A percentile compares a stretch with the other conserved stretches of the same genome.
Evolutionary conservation across 2,329 filamentous ascomycete species (phyloP).

Genomic region (Beauveria medogensis): DNA sequence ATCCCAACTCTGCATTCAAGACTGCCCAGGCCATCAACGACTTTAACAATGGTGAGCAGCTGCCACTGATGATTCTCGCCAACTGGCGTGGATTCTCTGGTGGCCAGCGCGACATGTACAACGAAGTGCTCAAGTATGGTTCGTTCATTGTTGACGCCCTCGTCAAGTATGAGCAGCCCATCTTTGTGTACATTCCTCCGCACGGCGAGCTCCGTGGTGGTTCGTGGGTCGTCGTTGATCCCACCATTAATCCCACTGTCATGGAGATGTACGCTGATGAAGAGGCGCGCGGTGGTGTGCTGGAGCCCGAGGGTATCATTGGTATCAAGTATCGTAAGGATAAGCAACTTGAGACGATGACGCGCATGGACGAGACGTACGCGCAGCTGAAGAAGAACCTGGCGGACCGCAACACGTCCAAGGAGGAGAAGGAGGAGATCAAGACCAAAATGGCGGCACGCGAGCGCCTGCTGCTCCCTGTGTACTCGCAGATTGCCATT

Average conservation of each 20-base stretch:
- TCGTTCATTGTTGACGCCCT: slow-evolving; percentile 98
- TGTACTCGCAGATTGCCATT: slow-evolving; percentile 90
- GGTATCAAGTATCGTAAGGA: slow-evolving; percentile 98
- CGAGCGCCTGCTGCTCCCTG: slow-evolving; percentile 81
- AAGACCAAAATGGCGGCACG: slow-evolving; percentile 78
- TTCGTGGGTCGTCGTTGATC: slow-evolving; percentile 98
- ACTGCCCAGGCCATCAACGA: slow-evolving; percentile 97
- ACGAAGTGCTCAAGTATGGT: slow-evolving; percentile 98
- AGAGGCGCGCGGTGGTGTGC: slow-evolving; percentile 89
- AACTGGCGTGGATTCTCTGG: slow-evolving; percentile 99
- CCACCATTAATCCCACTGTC: slow-evolving; percentile 88
- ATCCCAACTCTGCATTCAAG: slow-evolving; percentile 99
- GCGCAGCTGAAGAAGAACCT: slow-evolving; percentile 75
- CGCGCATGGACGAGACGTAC: slow-evolving; percentile 80
- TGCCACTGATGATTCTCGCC: slow-evolving; percentile 97
- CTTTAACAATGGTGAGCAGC: slow-evolving; percentile 98
- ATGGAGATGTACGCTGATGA: slow-evolving; percentile 99
- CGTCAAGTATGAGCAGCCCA: slow-evolving; percentile 95
- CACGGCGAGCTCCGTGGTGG: slow-evolving; percentile 95
- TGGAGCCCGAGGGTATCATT: slow-evolving; percentile 96
- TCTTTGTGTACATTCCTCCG: slow-evolving; percentile 98
- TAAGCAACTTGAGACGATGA: slow-evolving; percentile 96
- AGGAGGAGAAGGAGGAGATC: slow-evolving; percentile 68
- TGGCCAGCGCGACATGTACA: slow-evolving; percentile 99
- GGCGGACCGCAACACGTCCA: slow-evolving; percentile 50